phyloP scores from a whole-genome alignment of 352 stramenopile species.

The Phytopythium cucurbitacearum region DNA sequence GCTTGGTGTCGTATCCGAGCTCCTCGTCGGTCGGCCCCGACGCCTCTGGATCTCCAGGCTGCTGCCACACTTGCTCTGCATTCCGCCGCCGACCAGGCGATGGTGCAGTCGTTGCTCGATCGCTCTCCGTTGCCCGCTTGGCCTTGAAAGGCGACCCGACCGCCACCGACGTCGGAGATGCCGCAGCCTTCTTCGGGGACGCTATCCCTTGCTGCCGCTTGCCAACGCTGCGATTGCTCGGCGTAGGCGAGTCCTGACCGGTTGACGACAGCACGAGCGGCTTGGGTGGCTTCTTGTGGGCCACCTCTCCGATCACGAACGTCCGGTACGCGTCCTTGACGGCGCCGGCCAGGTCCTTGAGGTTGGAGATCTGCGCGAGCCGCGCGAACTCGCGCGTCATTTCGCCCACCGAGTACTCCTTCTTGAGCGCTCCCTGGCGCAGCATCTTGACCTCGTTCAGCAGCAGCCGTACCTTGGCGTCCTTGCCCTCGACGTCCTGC shows the following conservation, averaged over 20 bases:
- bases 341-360: slow-evolving; percentile 72
- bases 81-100: slow-evolving; percentile 4
- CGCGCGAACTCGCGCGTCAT: slow-evolving; percentile 77
- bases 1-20: slow-evolving; percentile 70
- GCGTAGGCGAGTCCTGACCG: neutral
- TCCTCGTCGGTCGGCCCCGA: slow-evolving; percentile 27
- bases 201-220: neutral
- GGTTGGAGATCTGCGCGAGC: slow-evolving; percentile 66
- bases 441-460: slow-evolving; percentile 72
- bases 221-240: neutral
- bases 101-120: slow-evolving; percentile 2
- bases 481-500: slow-evolving; percentile 66
- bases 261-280: neutral
- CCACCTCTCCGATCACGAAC: slow-evolving; percentile 65
- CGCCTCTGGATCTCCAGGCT: neutral
- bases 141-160: neutral
- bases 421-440: slow-evolving; percentile 69
- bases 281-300: slow-evolving; percentile 53
- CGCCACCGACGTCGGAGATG: neutral
- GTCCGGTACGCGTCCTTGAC: slow-evolving; percentile 80
- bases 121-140: neutral
- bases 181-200: slow-evolving; percentile 1
- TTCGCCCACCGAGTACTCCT: slow-evolving; percentile 73
- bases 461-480: slow-evolving; percentile 73
- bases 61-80: neutral